phyloP scores from a whole-genome alignment of 257 asterid species.

The Voacanga thouarsii region DNA sequence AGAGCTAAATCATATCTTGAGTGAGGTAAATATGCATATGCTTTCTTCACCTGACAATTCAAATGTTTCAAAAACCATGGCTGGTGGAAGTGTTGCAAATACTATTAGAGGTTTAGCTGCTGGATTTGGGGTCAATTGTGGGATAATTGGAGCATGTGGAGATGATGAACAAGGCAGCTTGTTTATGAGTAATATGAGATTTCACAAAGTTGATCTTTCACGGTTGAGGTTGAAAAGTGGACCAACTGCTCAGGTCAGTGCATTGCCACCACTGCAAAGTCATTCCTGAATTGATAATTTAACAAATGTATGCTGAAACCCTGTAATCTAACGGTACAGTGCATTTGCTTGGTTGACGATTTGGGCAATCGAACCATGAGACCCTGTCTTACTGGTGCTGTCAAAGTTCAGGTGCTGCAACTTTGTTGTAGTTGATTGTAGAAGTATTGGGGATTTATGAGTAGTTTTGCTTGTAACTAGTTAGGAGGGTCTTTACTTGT shows the following conservation, averaged over 20 bases:
- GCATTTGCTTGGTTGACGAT: slow-evolving; percentile 96
- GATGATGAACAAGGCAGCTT: slow-evolving; percentile 82
- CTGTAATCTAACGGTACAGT: slow-evolving; percentile 41
- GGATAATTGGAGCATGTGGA: slow-evolving; percentile 93
- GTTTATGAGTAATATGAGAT: slow-evolving; percentile 70
- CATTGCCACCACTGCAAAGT: slow-evolving; percentile 8
- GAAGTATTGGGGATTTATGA: slow-evolving; percentile 13
- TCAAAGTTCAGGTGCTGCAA: slow-evolving; percentile 72
- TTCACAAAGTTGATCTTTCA: slow-evolving; percentile 59
- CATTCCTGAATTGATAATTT: neutral
- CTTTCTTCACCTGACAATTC: slow-evolving; percentile 41
- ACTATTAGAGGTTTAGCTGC: slow-evolving; percentile 92
- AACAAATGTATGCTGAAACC: slow-evolving; percentile 10
- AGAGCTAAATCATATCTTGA: slow-evolving; percentile 66
- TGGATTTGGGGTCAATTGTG: slow-evolving; percentile 82
- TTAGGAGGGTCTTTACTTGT: slow-evolving; percentile 9
- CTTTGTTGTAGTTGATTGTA: slow-evolving; percentile 16
- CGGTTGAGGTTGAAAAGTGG: slow-evolving; percentile 78
- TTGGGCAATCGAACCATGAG: slow-evolving; percentile 94
- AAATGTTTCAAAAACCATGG: slow-evolving; percentile 68
- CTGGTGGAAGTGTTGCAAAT: slow-evolving; percentile 97
- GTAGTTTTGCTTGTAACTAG: neutral
- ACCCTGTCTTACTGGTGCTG: slow-evolving; percentile 84
- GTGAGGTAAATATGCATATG: slow-evolving; percentile 53
- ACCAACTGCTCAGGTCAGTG: slow-evolving; percentile 75